A percentile compares a stretch with the other conserved stretches of the same genome.
Evolutionary conservation across 352 stramenopile genomes (phyloP).

Genomic region (Phytopythium delawarense): DNA sequence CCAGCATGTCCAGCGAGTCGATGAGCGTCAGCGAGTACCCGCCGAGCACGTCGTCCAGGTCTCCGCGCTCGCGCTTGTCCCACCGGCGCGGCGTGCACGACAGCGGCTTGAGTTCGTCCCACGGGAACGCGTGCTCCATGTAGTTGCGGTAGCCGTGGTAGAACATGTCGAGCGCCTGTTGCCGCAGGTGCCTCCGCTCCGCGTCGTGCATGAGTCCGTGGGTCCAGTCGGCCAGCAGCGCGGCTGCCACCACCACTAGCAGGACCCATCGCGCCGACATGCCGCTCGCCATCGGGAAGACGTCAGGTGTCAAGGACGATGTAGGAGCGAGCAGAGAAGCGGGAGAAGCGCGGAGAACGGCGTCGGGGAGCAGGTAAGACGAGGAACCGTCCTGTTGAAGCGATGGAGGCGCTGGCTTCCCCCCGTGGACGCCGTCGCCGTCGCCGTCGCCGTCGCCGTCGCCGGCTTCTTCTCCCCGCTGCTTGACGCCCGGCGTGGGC

Average conservation of each 20-base stretch:
- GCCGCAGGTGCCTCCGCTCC: conserved; percentile 56
- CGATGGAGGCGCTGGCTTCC: neutral
- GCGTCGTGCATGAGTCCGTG: conserved; percentile 59
- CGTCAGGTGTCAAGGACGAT: no score
- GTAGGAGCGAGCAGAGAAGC: neutral
- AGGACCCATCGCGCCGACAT: conserved; percentile 11
- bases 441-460: neutral
- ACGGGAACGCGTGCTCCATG: conserved; percentile 83
- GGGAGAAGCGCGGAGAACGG: neutral
- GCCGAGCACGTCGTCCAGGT: conserved; percentile 81
- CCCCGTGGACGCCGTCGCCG: neutral
- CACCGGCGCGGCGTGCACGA: conserved; percentile 73
- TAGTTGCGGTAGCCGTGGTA: conserved; percentile 88
- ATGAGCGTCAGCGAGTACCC: conserved; percentile 84
- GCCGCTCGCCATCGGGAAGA: no score
- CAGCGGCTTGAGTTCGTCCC: conserved; percentile 86
- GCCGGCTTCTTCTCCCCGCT: neutral
- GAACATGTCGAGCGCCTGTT: conserved; percentile 85
- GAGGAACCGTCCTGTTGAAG: neutral
- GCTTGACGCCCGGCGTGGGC: neutral
- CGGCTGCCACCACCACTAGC: conserved; percentile 7
- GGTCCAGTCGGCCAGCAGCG: neutral
- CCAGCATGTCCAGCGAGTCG: conserved; percentile 89
- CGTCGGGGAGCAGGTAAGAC: neutral
- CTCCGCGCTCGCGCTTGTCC: conserved; percentile 75